phyloP scores from a whole-genome alignment of 1,284 basidiomycete species.

The Wallemia mellicola region DNA sequence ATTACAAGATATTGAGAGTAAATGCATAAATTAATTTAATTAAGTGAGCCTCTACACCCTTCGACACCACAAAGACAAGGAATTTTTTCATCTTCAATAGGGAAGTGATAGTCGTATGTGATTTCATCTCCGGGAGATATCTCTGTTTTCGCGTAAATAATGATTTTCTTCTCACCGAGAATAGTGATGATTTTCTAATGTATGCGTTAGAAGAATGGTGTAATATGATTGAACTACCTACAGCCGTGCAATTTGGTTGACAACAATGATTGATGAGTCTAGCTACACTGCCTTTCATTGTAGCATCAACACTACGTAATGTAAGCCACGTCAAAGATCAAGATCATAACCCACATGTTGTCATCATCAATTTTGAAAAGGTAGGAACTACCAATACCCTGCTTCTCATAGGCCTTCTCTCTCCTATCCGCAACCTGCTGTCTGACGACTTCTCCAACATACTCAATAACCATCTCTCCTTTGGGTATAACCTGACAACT shows the following conservation, averaged over 20 bases:
- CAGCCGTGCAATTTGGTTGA: not conserved
- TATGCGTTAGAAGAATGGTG: not conserved
- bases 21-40: constrained; percentile 20
- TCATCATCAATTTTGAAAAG: constrained; percentile 78
- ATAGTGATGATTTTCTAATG: constrained; percentile 71
- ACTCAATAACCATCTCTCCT: constrained; percentile 99
- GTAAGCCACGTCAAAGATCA: not conserved
- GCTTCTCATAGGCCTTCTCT: constrained; percentile 82
- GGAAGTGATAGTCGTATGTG: constrained; percentile 80
- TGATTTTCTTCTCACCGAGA: constrained; percentile 93
- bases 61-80: constrained; percentile 59
- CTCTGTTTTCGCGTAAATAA: constrained; percentile 85
- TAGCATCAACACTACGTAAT: constrained; percentile 47
- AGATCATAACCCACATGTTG: constrained; percentile 21
- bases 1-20: not conserved
- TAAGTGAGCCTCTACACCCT: constrained; percentile 67
- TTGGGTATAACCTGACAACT: constrained; percentile 76
- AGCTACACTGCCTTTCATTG: constrained; percentile 94
- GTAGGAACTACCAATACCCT: constrained; percentile 83
- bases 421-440: constrained; percentile 88
- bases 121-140: constrained; percentile 85
- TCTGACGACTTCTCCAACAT: constrained; percentile 86
- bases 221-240: not conserved
- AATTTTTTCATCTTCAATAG: constrained; percentile 71
- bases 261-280: constrained; percentile 19